phyloP scores from a whole-genome alignment of 2,329 filamentous ascomycete species.

The Pseudodiploospora longispora region DNA sequence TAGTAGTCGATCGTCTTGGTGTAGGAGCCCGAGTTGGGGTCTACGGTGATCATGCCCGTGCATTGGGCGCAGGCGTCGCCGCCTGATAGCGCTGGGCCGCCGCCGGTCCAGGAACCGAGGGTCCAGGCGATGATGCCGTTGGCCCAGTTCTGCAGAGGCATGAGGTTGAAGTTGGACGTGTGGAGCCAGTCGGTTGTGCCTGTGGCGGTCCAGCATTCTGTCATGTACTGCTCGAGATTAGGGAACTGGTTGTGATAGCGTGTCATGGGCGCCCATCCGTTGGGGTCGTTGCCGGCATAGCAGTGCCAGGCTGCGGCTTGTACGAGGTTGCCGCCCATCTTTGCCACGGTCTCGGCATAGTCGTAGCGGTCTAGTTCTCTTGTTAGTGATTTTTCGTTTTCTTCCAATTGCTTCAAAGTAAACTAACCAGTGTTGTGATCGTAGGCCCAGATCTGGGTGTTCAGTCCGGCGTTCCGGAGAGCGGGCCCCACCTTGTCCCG shows the following conservation, averaged over 20 bases:
- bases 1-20: slow-evolving; percentile 42
- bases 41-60: slow-evolving; percentile 48
- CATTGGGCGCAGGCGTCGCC: slow-evolving; percentile 32
- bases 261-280: slow-evolving; percentile 29
- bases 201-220: slow-evolving; percentile 37
- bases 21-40: slow-evolving; percentile 34
- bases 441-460: slow-evolving; percentile 38
- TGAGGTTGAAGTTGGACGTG: slow-evolving; percentile 34
- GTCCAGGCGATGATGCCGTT: slow-evolving; percentile 36
- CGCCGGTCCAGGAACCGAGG: slow-evolving; percentile 33
- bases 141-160: slow-evolving; percentile 41
- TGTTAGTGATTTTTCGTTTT: background rate
- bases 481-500: slow-evolving; percentile 31
- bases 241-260: slow-evolving; percentile 33
- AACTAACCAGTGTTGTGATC: slow-evolving; percentile 28
- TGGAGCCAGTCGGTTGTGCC: slow-evolving; percentile 36
- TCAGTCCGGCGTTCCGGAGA: slow-evolving; percentile 28
- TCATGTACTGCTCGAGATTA: slow-evolving; percentile 36
- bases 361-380: slow-evolving; percentile 20
- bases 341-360: slow-evolving; percentile 26
- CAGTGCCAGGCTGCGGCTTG: slow-evolving; percentile 33
- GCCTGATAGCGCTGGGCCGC: slow-evolving; percentile 33
- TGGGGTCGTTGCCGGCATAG: slow-evolving; percentile 23
- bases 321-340: slow-evolving; percentile 23
- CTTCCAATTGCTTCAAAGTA: background rate